Base-by-base conservation (phyloP, 73 alveolate species). In the Paramecium sexaurelia region DNA sequence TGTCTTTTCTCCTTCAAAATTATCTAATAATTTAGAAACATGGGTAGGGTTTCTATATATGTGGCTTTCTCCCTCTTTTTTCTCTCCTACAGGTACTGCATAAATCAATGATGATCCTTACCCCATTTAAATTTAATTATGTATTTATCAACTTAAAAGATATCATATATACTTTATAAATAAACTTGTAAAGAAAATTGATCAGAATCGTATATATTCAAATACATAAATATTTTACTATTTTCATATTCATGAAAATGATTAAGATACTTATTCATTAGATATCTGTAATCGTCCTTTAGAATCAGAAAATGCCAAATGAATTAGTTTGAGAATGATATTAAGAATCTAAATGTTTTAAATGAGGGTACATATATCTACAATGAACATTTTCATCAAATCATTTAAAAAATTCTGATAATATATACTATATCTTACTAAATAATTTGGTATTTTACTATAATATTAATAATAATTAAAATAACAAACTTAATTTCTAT, bases 21-120 rank as follows among this genome's bases (percentile, higher is more conserved):
- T 35, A 11, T 73, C 55, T 17, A 68, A 17, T 26, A 29, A 26
- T 33, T 33, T 55, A 35, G 88, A 87, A 57, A 61, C 92, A 92
- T 66, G 75, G 35, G 68, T 92, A 6, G 96, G 96, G 55, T 94
- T 84, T 35, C 97, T 89, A 85, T 92, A 83, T 24, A 92, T 89
- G 35, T 85, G 95, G 1, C 96, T 91, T 83, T 94, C 97, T 55
- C 97, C 97, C 17, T 29, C 90, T 32, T 94, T 86, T 85, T 95
- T 88, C 55, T 86, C 95, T 47, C 95, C 82, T 10, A 95, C 92
- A 51, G 92, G 93, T 1, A 91, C 97, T 27, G 96, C 78, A 37
- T 95, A 95, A 92, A 45, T 13, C 24, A 45, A 45, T 45, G 57
- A 45, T 7, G 11, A 45, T 45, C 24, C 67, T 7, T 51, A 51